Conservation (phyloP, 73 alveolate genomes). For the Tetrahymena malaccensis region DNA sequence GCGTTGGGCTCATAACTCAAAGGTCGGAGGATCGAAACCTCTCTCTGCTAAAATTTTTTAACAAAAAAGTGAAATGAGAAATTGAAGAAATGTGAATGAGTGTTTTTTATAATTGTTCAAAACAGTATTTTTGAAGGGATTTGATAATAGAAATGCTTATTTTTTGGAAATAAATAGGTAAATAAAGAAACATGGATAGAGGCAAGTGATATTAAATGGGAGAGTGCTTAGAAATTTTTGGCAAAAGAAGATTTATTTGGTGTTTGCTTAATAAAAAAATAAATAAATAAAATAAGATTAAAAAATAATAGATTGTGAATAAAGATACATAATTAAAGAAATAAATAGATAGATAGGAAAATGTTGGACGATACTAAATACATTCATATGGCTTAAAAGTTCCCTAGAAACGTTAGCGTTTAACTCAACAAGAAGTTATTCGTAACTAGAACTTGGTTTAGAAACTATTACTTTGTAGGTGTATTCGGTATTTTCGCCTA, state of each 20-base stretch:
- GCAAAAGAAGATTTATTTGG: not conserved
- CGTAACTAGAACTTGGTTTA: not conserved
- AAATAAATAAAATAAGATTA: not conserved
- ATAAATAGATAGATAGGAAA: not conserved
- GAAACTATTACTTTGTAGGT: not conserved
- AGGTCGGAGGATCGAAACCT: constrained; percentile 99
- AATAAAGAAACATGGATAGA: too few species aligned
- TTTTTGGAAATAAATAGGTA: too few species aligned
- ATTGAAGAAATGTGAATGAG: too few species aligned
- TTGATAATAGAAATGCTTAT: not conserved
- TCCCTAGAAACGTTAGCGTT: not conserved
- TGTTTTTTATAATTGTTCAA: too few species aligned
- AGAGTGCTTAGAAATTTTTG: not conserved
- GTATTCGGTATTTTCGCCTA: not conserved
- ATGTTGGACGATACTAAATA: not conserved
- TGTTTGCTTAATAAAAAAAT: not conserved
- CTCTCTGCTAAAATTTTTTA: constrained; percentile 59
- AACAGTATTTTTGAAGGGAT: not conserved
- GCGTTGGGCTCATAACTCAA: constrained; percentile 99
- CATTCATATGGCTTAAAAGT: not conserved
- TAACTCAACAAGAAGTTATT: not conserved
- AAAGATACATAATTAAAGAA: not conserved
- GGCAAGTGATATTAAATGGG: not conserved
- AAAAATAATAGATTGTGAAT: not conserved
- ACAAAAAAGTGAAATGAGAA: not conserved